These are phyloP conservation scores for Aphanomyces invadans DNA, from an alignment of 352 stramenopile species.

Conservation along the genomic window DNA sequence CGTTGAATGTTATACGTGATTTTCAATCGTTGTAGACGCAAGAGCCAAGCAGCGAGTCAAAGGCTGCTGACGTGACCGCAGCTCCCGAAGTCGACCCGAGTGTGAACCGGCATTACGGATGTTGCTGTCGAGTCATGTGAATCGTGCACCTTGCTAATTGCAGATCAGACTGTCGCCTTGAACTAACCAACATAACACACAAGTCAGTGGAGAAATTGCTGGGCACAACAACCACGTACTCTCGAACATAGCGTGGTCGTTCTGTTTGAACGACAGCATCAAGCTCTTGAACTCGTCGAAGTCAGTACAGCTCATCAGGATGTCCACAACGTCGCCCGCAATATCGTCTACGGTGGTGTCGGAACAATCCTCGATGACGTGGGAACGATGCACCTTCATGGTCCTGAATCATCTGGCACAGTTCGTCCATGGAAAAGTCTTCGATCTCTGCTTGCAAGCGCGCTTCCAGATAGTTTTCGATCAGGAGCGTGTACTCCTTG, in stretches of 20 bases:
- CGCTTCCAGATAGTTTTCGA: slow-evolving; percentile 65
- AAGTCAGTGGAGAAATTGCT: not conserved
- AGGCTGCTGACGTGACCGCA: not conserved
- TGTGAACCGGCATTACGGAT: not conserved
- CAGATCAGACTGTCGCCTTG: slow-evolving; percentile 13
- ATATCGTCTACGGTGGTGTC: slow-evolving; percentile 46
- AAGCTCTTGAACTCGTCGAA: slow-evolving; percentile 86
- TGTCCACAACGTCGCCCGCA: slow-evolving; percentile 64
- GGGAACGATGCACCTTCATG: slow-evolving; percentile 59
- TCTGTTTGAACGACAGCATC: slow-evolving; percentile 83
- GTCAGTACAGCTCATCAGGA: slow-evolving; percentile 69
- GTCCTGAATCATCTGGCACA: slow-evolving; percentile 73
- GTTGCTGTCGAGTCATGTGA: slow-evolving; percentile 6
- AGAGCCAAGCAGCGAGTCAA: too few relatives aligned
- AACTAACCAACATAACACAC: not conserved
- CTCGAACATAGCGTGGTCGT: slow-evolving; percentile 67
- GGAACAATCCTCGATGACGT: not conserved
- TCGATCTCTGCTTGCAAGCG: slow-evolving; percentile 57
- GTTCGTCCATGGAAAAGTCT: slow-evolving; percentile 77
- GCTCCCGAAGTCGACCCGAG: not conserved
- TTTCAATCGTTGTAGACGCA: too few relatives aligned
- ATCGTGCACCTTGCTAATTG: slow-evolving; percentile 2
- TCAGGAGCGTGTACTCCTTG: slow-evolving; percentile 66
- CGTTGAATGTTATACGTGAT: too few relatives aligned
- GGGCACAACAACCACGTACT: slow-evolving; percentile 23